A percentile compares a stretch with the other conserved stretches of the same genome.
Conservation (phyloP, 2,329 filamentous ascomycete genomes). For the Calonectria pseudoturangicola region DNA sequence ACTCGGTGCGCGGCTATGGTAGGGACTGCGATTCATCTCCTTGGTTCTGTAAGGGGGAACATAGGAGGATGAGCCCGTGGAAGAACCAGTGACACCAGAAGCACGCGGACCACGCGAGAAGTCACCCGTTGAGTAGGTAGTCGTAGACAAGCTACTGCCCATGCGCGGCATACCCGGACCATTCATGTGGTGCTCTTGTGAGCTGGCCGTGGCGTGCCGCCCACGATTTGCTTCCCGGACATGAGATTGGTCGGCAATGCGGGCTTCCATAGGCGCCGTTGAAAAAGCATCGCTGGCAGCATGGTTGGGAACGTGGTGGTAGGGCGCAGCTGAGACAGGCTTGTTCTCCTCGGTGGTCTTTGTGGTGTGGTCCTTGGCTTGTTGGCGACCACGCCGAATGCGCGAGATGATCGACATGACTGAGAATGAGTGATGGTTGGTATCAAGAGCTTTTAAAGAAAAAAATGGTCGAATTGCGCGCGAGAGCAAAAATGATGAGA, state of each 20-base stretch:
- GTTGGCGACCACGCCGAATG: constrained; percentile 71
- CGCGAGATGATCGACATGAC: constrained; percentile 75
- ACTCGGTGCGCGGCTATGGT: constrained; percentile 61
- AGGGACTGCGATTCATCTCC: constrained; percentile 60
- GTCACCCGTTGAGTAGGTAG: constrained; percentile 67
- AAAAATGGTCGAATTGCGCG: not conserved
- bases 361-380: constrained; percentile 72
- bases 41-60: constrained; percentile 64
- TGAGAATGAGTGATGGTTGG: constrained; percentile 30
- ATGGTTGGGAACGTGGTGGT: constrained; percentile 78
- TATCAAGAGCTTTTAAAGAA: constrained; percentile 22
- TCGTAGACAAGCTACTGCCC: constrained; percentile 67
- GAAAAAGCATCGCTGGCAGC: constrained; percentile 75
- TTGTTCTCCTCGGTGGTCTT: constrained; percentile 69
- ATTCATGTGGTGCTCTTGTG: constrained; percentile 61
- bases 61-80: constrained; percentile 46
- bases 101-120: constrained; percentile 39
- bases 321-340: constrained; percentile 64
- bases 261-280: constrained; percentile 72
- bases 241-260: constrained; percentile 65
- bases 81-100: constrained; percentile 32
- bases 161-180: constrained; percentile 66
- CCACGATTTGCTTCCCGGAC: constrained; percentile 71
- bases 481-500: not conserved
- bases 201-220: constrained; percentile 64